Base-by-base conservation (phyloP, 1,139 yeast species). In the Casaregolazyma suthepensis region DNA sequence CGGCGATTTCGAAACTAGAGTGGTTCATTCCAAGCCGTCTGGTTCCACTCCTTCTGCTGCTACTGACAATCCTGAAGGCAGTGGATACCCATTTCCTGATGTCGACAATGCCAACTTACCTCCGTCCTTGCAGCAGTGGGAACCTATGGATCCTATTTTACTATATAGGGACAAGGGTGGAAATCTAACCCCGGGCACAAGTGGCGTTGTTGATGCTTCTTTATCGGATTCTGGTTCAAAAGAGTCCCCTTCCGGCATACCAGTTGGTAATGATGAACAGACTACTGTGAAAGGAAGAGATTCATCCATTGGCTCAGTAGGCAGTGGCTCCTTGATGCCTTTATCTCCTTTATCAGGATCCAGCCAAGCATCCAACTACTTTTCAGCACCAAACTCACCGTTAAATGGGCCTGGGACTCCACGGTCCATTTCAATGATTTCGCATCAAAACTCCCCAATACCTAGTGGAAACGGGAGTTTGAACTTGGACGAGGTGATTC, bases 401-500 rank as follows among this genome's bases (percentile, higher is more conserved):
- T 22, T 48, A 45, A 48, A 47, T 23, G 51, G 43, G 13, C 46
- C 54, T 5, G 44, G 46, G 2, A 49, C 52, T 44, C 63, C 60
- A 7, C 54, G 60, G 38, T 51, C 53, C 19, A 56, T 56, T n/a
- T 56, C 59, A 49, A 53, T 31, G 46, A 48, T 35, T 48, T 45
- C 52, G 23, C 52, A 48, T 20, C 51, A 52, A 29, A 46, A 43
- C 37, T 52, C 54, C 48, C 58, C 52, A 31, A 9, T 35, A 15
- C 2, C 15, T 35, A 15, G 40, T 35, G 40, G 17, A 35, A 52
- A 44, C 23, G 49, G 42, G 20, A 54, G 40, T 18, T 56, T 53
- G 35, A 63, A 62, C 66, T 79, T 93, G 53, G 99, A 93, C 70
- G 95, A 88, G 64, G 76, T 89, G 52, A 93, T 93, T 56, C 96